phyloP scores from a whole-genome alignment of 1,139 yeast species.

The Barnettozyma hawaiiensis region DNA sequence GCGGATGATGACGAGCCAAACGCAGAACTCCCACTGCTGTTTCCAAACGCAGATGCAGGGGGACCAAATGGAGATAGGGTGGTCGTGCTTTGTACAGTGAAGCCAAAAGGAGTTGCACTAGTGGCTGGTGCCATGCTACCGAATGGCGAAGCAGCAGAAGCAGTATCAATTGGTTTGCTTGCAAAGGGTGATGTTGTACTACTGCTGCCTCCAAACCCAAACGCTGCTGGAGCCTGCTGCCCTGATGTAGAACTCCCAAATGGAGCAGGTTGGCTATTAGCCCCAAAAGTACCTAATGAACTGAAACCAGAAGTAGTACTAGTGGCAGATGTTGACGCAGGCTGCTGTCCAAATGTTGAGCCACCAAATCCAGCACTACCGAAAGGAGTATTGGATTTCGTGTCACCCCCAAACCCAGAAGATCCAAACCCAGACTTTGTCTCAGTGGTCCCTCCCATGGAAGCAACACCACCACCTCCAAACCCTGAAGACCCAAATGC shows the following conservation, averaged over 20 bases:
- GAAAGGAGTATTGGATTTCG: slow-evolving; percentile 11
- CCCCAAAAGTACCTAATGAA: background rate
- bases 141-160: background rate
- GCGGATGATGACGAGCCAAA: slow-evolving; percentile 2
- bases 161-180: background rate
- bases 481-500: slow-evolving; percentile 12
- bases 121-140: background rate
- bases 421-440: slow-evolving; percentile 13
- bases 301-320: background rate
- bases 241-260: slow-evolving; percentile 4
- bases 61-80: background rate
- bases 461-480: slow-evolving; percentile 9
- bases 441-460: slow-evolving; percentile 1
- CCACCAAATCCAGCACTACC: slow-evolving; percentile 14
- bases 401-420: background rate
- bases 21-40: background rate
- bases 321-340: background rate
- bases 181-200: background rate
- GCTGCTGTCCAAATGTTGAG: background rate
- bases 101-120: background rate
- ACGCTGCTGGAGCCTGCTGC: background rate
- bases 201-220: background rate
- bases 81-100: background rate
- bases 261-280: background rate
- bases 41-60: background rate